These are phyloP conservation scores for Eimeria sp. DNA, from an alignment of 169 alveolate species.

Conservation along the genomic window DNA sequence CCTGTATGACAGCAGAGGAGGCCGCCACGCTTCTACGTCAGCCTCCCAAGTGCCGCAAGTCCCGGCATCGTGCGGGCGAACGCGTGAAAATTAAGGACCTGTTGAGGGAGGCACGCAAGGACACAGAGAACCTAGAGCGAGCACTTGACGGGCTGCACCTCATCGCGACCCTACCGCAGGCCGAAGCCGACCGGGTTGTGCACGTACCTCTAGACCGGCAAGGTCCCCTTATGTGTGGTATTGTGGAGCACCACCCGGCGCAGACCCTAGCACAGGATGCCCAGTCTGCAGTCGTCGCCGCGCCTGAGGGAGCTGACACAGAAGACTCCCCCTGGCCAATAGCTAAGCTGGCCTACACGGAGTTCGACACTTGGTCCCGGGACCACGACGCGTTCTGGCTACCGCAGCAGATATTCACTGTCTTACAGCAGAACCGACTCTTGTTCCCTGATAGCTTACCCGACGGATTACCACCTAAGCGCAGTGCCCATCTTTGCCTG, in stretches of 20 bases:
- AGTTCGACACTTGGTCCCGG: not conserved
- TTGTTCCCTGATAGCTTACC: not conserved
- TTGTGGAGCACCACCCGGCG: not conserved
- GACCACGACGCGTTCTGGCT: not conserved
- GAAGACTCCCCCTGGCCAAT: slow-evolving; percentile 7
- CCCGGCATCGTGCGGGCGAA: not conserved
- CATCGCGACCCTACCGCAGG: not conserved
- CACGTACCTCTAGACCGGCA: not conserved
- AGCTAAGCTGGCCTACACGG: not conserved
- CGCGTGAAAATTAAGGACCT: not conserved
- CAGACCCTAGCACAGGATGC: not conserved
- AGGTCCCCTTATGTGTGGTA: not conserved
- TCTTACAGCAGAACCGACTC: not conserved
- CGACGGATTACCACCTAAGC: not conserved
- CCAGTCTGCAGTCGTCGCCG: not conserved
- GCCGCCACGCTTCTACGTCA: not conserved
- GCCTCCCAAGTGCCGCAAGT: not conserved
- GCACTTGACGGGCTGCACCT: not conserved
- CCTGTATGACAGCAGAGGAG: not conserved
- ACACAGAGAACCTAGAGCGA: not conserved
- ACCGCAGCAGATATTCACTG: not conserved
- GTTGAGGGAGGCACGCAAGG: not conserved
- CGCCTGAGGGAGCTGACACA: not conserved
- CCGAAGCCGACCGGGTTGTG: not conserved
- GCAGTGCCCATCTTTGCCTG: no score